A percentile compares a stretch with the other conserved stretches of the same genome.
phyloP scores from a whole-genome alignment of 2,329 filamentous ascomycete genomes.

The Chrysosphaeria jannelii region DNA sequence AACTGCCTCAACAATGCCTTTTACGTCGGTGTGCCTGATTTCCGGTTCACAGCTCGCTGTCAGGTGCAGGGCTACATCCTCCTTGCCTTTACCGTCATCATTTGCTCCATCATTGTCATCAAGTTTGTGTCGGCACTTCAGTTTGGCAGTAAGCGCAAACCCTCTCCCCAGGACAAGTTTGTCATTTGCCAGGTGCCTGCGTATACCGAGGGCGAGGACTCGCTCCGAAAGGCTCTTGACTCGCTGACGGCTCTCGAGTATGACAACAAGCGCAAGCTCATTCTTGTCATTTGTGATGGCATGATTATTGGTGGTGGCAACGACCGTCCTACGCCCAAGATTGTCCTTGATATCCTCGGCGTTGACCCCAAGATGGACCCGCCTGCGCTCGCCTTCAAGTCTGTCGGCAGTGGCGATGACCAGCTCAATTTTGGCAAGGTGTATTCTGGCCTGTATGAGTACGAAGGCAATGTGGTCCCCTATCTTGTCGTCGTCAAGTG shows the following conservation, averaged over 20 bases:
- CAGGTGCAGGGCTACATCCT: slow-evolving; percentile 79
- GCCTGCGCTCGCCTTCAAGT: slow-evolving; percentile 78
- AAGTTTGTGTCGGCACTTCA: slow-evolving; percentile 89
- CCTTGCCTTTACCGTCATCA: slow-evolving; percentile 56
- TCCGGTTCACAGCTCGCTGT: slow-evolving; percentile 46
- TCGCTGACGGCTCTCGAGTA: slow-evolving; percentile 85
- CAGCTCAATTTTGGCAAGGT: slow-evolving; percentile 97
- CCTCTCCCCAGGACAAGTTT: slow-evolving; percentile 85
- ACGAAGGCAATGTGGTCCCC: slow-evolving; percentile 86
- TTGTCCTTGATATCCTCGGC: slow-evolving; percentile 86
- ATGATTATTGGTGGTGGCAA: slow-evolving; percentile 92
- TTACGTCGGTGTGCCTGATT: slow-evolving; percentile 59
- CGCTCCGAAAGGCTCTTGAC: slow-evolving; percentile 70
- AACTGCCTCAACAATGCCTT: slow-evolving; percentile 64
- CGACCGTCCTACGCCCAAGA: slow-evolving; percentile 87
- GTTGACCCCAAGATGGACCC: slow-evolving; percentile 94
- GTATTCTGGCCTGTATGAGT: slow-evolving; percentile 93
- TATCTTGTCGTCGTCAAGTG: slow-evolving; percentile 92
- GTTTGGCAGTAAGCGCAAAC: slow-evolving; percentile 71
- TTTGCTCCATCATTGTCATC: slow-evolving; percentile 48
- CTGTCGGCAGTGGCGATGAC: slow-evolving; percentile 60
- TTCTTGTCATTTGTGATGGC: slow-evolving; percentile 88
- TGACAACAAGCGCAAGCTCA: slow-evolving; percentile 93
- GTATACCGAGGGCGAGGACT: slow-evolving; percentile 94
- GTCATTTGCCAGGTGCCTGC: slow-evolving; percentile 95